These are phyloP conservation scores for Thalia dealbata DNA, from an alignment of 176 grass and related monocot species.

Conservation along the genomic window DNA sequence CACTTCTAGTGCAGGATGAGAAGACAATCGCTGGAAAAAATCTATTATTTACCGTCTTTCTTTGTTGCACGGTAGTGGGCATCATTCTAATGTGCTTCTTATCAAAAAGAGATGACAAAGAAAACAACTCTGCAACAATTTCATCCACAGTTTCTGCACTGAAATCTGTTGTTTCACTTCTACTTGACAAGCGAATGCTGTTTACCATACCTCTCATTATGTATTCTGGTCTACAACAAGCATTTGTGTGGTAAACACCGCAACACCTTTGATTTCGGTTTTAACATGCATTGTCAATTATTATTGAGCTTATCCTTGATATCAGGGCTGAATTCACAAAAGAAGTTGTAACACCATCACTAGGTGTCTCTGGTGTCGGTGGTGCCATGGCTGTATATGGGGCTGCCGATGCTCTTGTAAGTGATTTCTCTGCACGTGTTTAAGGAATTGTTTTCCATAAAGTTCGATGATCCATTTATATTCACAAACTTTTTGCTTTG, in stretches of 20 bases:
- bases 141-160: constrained; percentile 52
- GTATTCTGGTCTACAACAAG: constrained; percentile 96
- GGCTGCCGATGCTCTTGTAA: constrained; percentile 79
- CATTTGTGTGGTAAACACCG: constrained; percentile 79
- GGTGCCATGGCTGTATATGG: constrained; percentile 96
- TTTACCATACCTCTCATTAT: constrained; percentile 71
- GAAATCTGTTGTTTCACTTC: constrained; percentile 61
- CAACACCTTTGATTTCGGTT: neutral
- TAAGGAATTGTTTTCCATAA: constrained; percentile 6
- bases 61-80: constrained; percentile 82
- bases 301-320: constrained; percentile 15
- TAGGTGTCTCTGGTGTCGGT: constrained; percentile 90
- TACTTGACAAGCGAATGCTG: constrained; percentile 76
- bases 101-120: constrained; percentile 67
- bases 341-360: constrained; percentile 80
- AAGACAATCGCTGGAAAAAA: constrained; percentile 59
- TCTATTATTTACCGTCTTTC: constrained; percentile 77
- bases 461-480: neutral
- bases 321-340: constrained; percentile 90
- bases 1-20: constrained; percentile 43
- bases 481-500: neutral
- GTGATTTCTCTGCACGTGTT: constrained; percentile 19
- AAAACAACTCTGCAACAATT: constrained; percentile 22
- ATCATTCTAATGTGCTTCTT: constrained; percentile 88
- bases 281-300: constrained; percentile 10